Percentiles rank a stretch among this genome's conserved stretches.
Evolutionary conservation across 2,329 filamentous ascomycete genomes (phyloP).

Genomic region (Dryadomyces quercus-mongolicae): DNA sequence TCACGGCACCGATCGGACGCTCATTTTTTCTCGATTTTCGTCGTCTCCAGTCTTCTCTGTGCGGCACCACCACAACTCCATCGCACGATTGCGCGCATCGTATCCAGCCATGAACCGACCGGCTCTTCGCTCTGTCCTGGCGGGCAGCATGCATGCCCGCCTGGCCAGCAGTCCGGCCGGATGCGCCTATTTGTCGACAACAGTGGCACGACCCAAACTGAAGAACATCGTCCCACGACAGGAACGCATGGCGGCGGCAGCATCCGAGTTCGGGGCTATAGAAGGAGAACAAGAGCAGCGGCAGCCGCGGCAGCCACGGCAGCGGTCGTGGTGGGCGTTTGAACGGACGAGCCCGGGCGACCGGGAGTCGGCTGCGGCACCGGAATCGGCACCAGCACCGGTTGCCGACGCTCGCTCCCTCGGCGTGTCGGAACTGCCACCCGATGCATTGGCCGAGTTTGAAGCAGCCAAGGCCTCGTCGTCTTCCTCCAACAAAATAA

Average conservation of each 20-base stretch:
- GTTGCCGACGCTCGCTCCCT: neutral
- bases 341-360: neutral
- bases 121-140: constrained; percentile 10
- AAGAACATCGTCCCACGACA: constrained; percentile 7
- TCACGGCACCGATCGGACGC: neutral
- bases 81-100: neutral
- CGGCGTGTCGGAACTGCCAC: neutral
- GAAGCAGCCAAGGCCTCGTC: neutral
- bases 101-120: constrained; percentile 10
- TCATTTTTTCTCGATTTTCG: neutral
- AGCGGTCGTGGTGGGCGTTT: neutral
- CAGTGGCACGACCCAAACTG: constrained; percentile 8
- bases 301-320: neutral
- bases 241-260: constrained; percentile 14
- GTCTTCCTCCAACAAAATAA: constrained; percentile 11
- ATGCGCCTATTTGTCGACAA: constrained; percentile 9
- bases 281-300: neutral
- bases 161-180: neutral
- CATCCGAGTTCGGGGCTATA: constrained; percentile 13
- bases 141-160: neutral
- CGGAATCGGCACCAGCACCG: neutral
- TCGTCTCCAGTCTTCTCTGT: neutral
- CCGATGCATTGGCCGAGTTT: neutral
- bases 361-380: neutral
- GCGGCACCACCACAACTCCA: neutral